Evolutionary conservation across 768 basidiomycete species (phyloP).

Genomic region (Coprinopsis sp.): DNA sequence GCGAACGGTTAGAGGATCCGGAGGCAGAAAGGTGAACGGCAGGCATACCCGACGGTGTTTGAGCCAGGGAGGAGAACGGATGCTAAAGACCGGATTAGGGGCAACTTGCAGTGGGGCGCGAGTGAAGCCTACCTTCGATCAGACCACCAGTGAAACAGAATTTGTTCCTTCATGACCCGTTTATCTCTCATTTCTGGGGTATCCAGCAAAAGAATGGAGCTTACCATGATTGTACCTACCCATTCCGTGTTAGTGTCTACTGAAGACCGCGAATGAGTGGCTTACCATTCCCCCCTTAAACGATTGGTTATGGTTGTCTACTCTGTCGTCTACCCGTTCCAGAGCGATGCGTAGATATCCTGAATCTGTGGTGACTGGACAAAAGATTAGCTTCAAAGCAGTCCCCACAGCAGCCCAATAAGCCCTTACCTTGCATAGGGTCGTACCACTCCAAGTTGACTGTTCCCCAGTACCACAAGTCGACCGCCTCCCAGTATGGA

Average conservation of each 20-base stretch:
- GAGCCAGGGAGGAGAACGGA: slow-evolving; percentile 30
- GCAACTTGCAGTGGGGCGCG: background rate
- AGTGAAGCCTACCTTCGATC: slow-evolving; percentile 33
- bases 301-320: slow-evolving; percentile 54
- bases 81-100: slow-evolving; percentile 14
- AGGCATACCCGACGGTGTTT: slow-evolving; percentile 23
- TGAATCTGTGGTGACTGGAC: slow-evolving; percentile 51
- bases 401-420: background rate
- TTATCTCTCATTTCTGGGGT: background rate
- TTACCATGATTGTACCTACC: slow-evolving; percentile 29
- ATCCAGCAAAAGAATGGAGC: background rate
- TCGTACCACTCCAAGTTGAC: slow-evolving; percentile 68
- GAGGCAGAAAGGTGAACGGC: background rate
- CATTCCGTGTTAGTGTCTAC: background rate
- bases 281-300: slow-evolving; percentile 45
- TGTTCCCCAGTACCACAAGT: slow-evolving; percentile 55
- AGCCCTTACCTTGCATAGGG: slow-evolving; percentile 29
- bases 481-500: slow-evolving; percentile 47
- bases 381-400: slow-evolving; percentile 1
- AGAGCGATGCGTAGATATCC: slow-evolving; percentile 70
- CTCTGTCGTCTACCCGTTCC: slow-evolving; percentile 38
- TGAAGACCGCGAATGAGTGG: slow-evolving; percentile 11
- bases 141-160: slow-evolving; percentile 73
- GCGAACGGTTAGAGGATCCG: background rate
- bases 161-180: slow-evolving; percentile 29